These are phyloP conservation scores for Jamesozyma spencerorum DNA, from an alignment of 805 yeast species.

Conservation along the genomic window DNA sequence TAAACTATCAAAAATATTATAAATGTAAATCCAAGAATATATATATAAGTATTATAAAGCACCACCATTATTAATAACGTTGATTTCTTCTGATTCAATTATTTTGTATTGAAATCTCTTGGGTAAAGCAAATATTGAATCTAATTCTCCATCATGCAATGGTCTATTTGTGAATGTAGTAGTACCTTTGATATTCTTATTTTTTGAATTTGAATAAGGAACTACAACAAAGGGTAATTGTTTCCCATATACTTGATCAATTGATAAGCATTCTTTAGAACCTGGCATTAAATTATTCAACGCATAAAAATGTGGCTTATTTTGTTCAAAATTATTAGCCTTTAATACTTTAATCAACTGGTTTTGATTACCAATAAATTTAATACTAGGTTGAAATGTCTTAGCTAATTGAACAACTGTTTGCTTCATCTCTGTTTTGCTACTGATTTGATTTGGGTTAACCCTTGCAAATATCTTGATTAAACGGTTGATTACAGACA, in stretches of 20 bases:
- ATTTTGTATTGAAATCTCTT: conserved; percentile 58
- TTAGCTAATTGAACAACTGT: conserved; percentile 19
- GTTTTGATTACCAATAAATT: conserved; percentile 80
- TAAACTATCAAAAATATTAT: not conserved
- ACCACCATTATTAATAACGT: conserved; percentile 74
- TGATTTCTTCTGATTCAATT: conserved; percentile 62
- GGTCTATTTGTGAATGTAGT: conserved; percentile 25
- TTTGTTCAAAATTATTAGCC: conserved; percentile 24
- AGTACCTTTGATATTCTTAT: not conserved
- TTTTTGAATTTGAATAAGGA: conserved; percentile 30
- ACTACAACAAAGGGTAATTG: conserved; percentile 34
- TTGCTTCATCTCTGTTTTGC: conserved; percentile 4
- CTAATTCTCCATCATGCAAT: conserved; percentile 32
- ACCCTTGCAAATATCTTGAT: not conserved
- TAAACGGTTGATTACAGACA: conserved; percentile 4
- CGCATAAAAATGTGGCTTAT: conserved; percentile 24
- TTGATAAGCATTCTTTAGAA: conserved; percentile 20
- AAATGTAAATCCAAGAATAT: not conserved
- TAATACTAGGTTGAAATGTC: conserved; percentile 59
- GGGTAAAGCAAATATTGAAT: conserved; percentile 61
- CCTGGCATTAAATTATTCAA: conserved; percentile 24
- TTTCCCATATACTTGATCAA: conserved; percentile 16
- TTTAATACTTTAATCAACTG: conserved; percentile 24
- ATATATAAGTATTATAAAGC: conserved; percentile 33
- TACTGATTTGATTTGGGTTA: not conserved